Conservation (phyloP, 352 stramenopile genomes). For the Plasmopara viticola region DNA sequence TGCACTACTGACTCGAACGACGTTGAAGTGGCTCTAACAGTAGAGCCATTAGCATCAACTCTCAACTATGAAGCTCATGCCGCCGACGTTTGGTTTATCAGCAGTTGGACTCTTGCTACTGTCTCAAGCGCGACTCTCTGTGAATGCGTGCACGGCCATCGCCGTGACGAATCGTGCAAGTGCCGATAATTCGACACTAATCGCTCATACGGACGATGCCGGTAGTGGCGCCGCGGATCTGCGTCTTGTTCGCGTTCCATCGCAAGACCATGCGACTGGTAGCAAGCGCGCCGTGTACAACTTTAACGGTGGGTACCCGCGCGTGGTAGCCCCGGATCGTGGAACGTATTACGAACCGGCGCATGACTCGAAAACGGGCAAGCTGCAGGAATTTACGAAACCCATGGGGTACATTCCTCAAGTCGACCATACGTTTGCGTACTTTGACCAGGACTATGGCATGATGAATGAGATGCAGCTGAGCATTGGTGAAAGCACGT, state of each 20-base stretch:
- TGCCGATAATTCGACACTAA: conserved; percentile 76
- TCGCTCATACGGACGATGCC: conserved; percentile 86
- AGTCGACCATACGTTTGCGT: conserved; percentile 88
- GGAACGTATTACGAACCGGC: conserved; percentile 56
- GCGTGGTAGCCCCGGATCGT: conserved; percentile 62
- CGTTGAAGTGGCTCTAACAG: not conserved
- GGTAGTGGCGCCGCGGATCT: conserved; percentile 79
- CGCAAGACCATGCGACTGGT: conserved; percentile 44
- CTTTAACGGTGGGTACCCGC: conserved; percentile 65
- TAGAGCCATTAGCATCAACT: not conserved
- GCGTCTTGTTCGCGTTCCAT: conserved; percentile 87
- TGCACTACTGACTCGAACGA: conserved; percentile 5
- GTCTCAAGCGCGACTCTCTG: conserved; percentile 8
- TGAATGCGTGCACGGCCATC: conserved; percentile 83
- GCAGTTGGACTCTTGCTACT: conserved; percentile 7
- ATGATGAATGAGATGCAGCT: conserved; percentile 94
- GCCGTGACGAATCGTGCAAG: conserved; percentile 71
- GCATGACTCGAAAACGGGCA: conserved; percentile 5
- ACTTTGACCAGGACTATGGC: conserved; percentile 92
- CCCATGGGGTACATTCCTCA: conserved; percentile 87
- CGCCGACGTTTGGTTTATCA: conserved; percentile 3
- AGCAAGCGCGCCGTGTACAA: conserved; percentile 58
- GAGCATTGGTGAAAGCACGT: conserved; percentile 93
- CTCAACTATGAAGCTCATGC: conserved; percentile 18
- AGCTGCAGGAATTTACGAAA: conserved; percentile 28